Evolutionary conservation across 805 yeast species (phyloP).

Genomic region (Citeromyces matritensis): DNA sequence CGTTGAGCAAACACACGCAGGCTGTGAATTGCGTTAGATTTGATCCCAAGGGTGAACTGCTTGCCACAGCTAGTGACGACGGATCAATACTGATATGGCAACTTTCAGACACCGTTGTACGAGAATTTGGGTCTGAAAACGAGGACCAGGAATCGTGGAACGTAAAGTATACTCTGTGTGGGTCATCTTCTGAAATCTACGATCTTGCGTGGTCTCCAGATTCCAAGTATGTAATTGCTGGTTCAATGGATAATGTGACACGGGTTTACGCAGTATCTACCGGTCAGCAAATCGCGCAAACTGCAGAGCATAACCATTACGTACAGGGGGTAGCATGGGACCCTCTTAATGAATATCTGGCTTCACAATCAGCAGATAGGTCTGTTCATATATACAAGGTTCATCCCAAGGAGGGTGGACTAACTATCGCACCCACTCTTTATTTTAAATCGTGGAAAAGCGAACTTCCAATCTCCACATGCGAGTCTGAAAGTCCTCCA

Average conservation of each 20-base stretch:
- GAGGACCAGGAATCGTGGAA: conserved; percentile 70
- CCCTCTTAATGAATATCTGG: conserved; percentile 61
- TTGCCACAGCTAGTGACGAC: conserved; percentile 94
- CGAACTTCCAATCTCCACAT: conserved; percentile 29
- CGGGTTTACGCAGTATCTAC: conserved; percentile 45
- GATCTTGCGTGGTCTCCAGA: conserved; percentile 93
- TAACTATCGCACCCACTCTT: conserved; percentile 21
- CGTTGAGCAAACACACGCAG: conserved; percentile 79
- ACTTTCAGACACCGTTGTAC: conserved; percentile 31
- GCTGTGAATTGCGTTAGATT: conserved; percentile 89
- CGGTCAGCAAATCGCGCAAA: conserved; percentile 42
- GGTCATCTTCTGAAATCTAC: conserved; percentile 64
- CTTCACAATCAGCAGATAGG: conserved; percentile 86
- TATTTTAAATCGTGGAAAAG: conserved; percentile 36
- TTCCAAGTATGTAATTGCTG: conserved; percentile 61
- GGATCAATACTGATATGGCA: conserved; percentile 81
- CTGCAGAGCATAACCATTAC: conserved; percentile 70
- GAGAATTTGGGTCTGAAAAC: conserved; percentile 43
- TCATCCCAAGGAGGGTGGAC: conserved; percentile 6
- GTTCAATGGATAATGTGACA: conserved; percentile 80
- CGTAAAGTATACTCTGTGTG: conserved; percentile 39
- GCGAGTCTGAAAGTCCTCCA: conserved; percentile 2
- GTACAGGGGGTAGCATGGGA: conserved; percentile 98
- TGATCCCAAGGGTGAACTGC: conserved; percentile 45
- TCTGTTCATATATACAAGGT: conserved; percentile 57